Conservation (phyloP, 2,329 filamentous ascomycete species). For the Thielaviopsis euricoi region DNA sequence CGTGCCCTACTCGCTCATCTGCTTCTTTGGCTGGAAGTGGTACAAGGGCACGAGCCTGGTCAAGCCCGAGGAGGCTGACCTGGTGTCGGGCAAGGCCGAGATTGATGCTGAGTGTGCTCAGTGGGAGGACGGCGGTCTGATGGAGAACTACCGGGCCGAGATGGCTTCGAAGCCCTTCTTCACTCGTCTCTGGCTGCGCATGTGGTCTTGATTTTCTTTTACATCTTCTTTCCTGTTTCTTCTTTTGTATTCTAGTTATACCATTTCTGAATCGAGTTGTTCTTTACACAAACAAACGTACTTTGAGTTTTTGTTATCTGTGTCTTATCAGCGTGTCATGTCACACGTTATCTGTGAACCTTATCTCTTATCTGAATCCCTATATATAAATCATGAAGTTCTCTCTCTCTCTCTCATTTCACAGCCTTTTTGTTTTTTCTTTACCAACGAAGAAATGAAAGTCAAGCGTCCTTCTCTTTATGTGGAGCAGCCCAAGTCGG, state of each 20-base stretch:
- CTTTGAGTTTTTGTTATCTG: no score
- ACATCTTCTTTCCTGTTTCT: background rate
- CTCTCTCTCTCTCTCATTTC: background rate
- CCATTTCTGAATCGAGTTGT: background rate
- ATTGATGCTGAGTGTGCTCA: constrained; percentile 38
- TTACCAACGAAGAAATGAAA: background rate
- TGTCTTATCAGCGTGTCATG: background rate
- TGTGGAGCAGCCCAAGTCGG: constrained; percentile 2
- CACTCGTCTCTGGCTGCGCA: constrained; percentile 22
- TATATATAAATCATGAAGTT: background rate
- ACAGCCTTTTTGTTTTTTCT: no score
- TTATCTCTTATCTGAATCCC: background rate
- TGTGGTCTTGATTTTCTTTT: constrained; percentile 20
- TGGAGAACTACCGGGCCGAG: constrained; percentile 25
- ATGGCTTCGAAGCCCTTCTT: constrained; percentile 22
- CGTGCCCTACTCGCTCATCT: constrained; percentile 31
- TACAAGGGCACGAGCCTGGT: constrained; percentile 42
- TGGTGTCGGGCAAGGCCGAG: constrained; percentile 45
- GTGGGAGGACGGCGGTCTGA: constrained; percentile 29
- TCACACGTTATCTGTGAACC: background rate
- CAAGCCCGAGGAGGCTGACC: constrained; percentile 40
- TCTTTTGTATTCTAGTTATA: background rate
- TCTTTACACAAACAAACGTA: background rate
- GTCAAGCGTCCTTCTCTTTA: background rate
- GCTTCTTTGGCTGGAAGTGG: constrained; percentile 53